Conservation (phyloP, 805 yeast genomes). For the Candida cerambycidarum region DNA sequence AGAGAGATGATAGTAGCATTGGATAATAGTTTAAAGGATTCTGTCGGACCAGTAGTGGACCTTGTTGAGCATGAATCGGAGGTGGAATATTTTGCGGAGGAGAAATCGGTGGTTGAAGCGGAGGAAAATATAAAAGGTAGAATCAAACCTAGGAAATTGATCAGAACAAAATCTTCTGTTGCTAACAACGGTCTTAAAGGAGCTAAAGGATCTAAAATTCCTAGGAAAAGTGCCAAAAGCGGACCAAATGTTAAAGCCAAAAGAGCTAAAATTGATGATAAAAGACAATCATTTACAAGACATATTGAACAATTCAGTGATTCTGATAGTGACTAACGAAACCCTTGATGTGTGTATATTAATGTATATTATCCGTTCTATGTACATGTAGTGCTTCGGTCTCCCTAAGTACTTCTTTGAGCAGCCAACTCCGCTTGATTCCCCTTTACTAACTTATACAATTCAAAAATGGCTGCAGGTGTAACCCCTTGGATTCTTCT, state of each 20-base stretch:
- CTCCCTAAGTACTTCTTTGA: conserved; percentile 14
- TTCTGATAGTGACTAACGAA: conserved; percentile 10
- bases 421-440: conserved; percentile 23
- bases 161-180: too few species aligned
- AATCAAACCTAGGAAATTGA: too few species aligned
- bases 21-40: conserved; percentile 27
- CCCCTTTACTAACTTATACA: conserved; percentile 54
- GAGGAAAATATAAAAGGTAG: too few species aligned
- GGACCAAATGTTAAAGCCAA: not conserved
- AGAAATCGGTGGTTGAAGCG: not conserved
- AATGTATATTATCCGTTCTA: conserved; percentile 11
- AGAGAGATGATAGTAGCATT: conserved; percentile 33
- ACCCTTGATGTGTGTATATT: too few species aligned
- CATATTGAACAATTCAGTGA: conserved; percentile 9
- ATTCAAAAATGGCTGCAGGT: conserved; percentile 85
- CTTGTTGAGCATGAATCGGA: not conserved
- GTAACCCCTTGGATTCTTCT: conserved; percentile 93
- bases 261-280: not conserved
- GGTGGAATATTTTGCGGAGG: not conserved
- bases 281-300: not conserved
- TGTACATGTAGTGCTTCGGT: conserved; percentile 5
- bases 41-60: too few species aligned
- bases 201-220: too few species aligned
- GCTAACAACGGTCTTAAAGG: too few species aligned
- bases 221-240: not conserved